Evolutionary conservation across 345 rosid species (phyloP), one percentile per base, ranked within the genome.

Genomic region (Hibiscus tridactylites): DNA sequence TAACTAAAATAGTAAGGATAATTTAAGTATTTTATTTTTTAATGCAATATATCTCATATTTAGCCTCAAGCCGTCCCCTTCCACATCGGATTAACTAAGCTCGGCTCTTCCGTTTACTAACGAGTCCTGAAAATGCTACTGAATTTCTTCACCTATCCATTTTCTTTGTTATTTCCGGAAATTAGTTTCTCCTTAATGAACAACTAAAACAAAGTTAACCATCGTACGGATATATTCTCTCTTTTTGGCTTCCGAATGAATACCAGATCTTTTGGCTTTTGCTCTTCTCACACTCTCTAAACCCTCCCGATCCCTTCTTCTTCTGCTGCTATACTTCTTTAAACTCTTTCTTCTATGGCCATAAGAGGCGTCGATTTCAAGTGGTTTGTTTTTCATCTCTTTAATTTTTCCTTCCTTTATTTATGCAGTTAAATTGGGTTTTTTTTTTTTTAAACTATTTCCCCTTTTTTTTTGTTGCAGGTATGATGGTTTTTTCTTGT

Each of bases 401-500:
- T 5, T 33, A 3, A 24, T 3, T 62, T 29, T 2, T 39, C 6
- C 2, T 50, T 50, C 54, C 15, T 50, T 50, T 50, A 26, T 35
- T 5, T 15, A 3, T 67, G 16, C 21, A 29, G 59, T 29, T 3
- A 29, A 50, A n/a, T 13, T 6, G 9, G 24, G 24, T 21, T 21
- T 21, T 21, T 21, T 9, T 58, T 37, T 58, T 3, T 10, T 39
- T 28, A n/a, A n/a, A 16, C 16, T 17, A 10, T 1, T 46, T 35
- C 17, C 16, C 15, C 52, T 60, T 26, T 75, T 39, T 19, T 21
- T 70, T 15, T 42, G 80, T 87, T 81, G 89, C 85, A 96, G 98
- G 98, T 92, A 85, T 74, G 98, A 96, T 85, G 99, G 98, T 17
- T 92, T 96, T 88, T 96, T 96, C 90, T 83, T 96, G 88, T 92